Base-by-base conservation (phyloP, 164 flowering plant genomes). In the Chloranthus sessilifolius region DNA sequence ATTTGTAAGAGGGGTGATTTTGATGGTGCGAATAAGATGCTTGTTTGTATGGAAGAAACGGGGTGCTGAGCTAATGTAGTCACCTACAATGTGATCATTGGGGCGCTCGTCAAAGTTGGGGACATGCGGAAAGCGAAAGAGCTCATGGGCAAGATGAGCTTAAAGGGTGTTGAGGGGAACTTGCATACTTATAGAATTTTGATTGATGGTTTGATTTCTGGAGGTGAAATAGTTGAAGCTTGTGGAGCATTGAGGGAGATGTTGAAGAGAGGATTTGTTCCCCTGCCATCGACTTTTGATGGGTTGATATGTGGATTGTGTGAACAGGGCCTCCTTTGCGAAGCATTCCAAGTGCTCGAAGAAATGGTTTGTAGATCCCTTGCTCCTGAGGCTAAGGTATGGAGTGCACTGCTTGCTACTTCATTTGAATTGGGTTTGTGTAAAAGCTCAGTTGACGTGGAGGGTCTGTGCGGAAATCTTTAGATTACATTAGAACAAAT, bases 51-150 rank as follows among this genome's bases (percentile, higher is more conserved):
- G 94, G 77, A 77, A 51, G 71, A 79, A 23, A 36, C 79, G 46
- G 87, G 81, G 3, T 86, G 94, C 73, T 57, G 54, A 29, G 82
- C 91, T 26, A 59, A 82, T 81, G 65, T 58, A 37, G 45, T 61
- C 36, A 72, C 85, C 11, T 89, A 82, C 47, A 77, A 74, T 54
- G 59, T 49, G 1, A 38, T 84, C 5, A 35, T 82, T 47, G 57
- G 51, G 14, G 74, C 61, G 0, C 47, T 74, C 7, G 73, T 74
- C 45, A 61, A 62, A 56, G 55, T 15, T 54, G 83, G 82, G 22
- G 72, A 80, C 23, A 4, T 80, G 27, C 48, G 38, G 35, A 51
- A 60, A 53, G 81, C 67, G 0, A 66, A 33, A 41, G 74, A 64
- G 46, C 47, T 84, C 21, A 16, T 72, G 38, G 58, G 29, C 24